Conservation (phyloP, 2,329 filamentous ascomycete genomes). For the Scleromitrula shiraiana region DNA sequence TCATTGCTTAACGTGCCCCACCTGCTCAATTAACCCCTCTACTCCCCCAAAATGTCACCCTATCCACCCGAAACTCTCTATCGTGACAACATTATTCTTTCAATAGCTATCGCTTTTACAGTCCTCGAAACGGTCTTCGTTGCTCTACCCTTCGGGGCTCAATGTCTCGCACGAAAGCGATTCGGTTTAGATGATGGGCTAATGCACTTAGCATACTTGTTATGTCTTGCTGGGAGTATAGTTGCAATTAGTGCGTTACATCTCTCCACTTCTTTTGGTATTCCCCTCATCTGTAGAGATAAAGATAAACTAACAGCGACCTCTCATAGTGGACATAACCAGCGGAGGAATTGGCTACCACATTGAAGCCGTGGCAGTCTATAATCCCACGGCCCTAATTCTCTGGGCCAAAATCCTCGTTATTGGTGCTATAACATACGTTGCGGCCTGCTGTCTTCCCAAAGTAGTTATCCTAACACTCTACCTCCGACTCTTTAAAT, state of each 20-base stretch:
- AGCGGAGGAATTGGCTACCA: not conserved
- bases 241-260: not conserved
- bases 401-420: not conserved
- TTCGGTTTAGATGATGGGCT: conserved; percentile 1
- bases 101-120: not conserved
- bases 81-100: not conserved
- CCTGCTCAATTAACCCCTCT: not conserved
- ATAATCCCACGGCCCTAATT: not conserved
- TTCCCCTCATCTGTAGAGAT: too few species aligned
- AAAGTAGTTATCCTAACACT: not conserved
- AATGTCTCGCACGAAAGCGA: not conserved
- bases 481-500: not conserved
- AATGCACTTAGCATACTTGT: not conserved
- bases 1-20: not conserved
- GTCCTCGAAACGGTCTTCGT: not conserved
- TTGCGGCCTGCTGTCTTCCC: not conserved
- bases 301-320: not conserved
- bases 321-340: not conserved
- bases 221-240: not conserved
- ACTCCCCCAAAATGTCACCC: not conserved
- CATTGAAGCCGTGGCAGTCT: not conserved
- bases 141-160: not conserved
- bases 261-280: not conserved
- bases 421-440: not conserved
- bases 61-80: not conserved